phyloP scores from a whole-genome alignment of 345 rosid genomes.

The Pistacia atlantica region DNA sequence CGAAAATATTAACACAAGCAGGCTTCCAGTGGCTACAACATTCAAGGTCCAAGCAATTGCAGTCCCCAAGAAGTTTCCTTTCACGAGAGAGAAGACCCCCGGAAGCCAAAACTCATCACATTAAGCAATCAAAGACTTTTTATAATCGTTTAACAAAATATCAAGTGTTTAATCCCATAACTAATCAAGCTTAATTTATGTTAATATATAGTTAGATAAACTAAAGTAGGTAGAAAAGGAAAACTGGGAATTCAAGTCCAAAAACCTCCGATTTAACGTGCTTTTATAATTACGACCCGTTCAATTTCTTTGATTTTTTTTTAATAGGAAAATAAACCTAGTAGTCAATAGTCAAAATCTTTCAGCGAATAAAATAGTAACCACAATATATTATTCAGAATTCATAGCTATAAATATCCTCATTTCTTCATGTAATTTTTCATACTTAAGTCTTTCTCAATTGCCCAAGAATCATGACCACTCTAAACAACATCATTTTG shows the following conservation, averaged over 20 bases:
- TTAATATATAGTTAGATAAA: not conserved
- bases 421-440: not conserved
- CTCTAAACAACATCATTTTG: slow-evolving; percentile 16
- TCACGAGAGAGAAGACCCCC: not conserved
- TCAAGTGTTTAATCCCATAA: not conserved
- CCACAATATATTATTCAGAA: not conserved
- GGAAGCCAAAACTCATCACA: not conserved
- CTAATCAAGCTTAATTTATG: not conserved
- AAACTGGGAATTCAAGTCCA: slow-evolving; percentile 2
- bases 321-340: not conserved
- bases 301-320: slow-evolving; percentile 5
- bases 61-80: slow-evolving; percentile 16
- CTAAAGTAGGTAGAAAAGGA: not conserved
- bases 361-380: not conserved
- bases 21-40: not conserved
- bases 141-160: no score
- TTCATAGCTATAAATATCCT: slow-evolving; percentile 12
- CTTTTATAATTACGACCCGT: slow-evolving; percentile 22
- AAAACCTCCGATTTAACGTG: not conserved
- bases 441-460: not conserved
- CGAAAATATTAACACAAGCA: not conserved
- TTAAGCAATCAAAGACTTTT: not conserved
- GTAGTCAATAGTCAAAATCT: slow-evolving; percentile 38
- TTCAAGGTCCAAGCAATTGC: not conserved
- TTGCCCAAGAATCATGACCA: slow-evolving; percentile 24